Percentiles rank a stretch among this genome's conserved stretches.
Evolutionary conservation across 106 monocot genomes (phyloP).

Genomic region (Acorus calamus): DNA sequence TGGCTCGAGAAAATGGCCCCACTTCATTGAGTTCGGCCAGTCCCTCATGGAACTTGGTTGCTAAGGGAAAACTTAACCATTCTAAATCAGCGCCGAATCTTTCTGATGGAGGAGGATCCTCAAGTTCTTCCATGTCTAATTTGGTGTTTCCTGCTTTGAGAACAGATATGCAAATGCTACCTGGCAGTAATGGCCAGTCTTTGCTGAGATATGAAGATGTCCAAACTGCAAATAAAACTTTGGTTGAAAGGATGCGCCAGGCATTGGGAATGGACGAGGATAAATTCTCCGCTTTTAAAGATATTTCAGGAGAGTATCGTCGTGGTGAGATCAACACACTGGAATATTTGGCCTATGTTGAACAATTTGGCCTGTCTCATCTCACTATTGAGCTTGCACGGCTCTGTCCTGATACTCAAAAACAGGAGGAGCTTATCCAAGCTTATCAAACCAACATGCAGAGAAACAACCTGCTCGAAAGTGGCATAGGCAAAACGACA

Average conservation of each 20-base stretch:
- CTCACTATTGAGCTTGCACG: constrained; percentile 75
- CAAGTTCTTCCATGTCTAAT: constrained; percentile 7
- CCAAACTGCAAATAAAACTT: constrained; percentile 54
- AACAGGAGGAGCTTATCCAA: constrained; percentile 66
- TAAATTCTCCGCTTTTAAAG: constrained; percentile 58
- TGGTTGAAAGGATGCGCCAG: constrained; percentile 62
- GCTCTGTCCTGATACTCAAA: constrained; percentile 72
- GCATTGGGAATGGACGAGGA: constrained; percentile 60
- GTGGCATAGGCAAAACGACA: constrained; percentile 11
- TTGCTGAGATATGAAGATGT: constrained; percentile 24
- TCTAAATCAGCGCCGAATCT: constrained; percentile 55
- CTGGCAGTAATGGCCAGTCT: constrained; percentile 1
- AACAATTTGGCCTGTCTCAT: constrained; percentile 83
- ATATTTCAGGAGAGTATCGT: constrained; percentile 68
- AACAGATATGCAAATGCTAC: no score
- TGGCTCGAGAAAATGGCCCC: no score
- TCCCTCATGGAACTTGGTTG: constrained; percentile 22
- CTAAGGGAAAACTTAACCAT: constrained; percentile 33
- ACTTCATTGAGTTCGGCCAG: no score
- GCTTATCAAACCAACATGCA: constrained; percentile 38
- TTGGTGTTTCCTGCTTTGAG: neutral
- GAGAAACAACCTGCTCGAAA: constrained; percentile 20
- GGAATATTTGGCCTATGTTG: constrained; percentile 77
- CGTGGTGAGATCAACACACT: constrained; percentile 39
- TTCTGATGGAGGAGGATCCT: constrained; percentile 1